A percentile compares a stretch with the other conserved stretches of the same genome.
Conservation (phyloP, 805 yeast genomes). For the Pichia ethanolica region DNA sequence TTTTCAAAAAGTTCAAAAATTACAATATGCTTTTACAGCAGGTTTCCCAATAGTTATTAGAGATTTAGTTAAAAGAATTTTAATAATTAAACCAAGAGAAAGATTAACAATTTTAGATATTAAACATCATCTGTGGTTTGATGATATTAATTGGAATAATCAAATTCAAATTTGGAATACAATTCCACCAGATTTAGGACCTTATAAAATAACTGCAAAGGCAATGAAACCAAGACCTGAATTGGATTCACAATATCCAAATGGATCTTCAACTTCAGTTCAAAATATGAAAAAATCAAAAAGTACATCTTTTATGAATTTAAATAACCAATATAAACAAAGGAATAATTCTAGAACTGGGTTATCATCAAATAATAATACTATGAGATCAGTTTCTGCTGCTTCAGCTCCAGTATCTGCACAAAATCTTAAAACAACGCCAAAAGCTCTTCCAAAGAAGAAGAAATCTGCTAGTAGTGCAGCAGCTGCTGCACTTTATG, state of each 20-base stretch:
- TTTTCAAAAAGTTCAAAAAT: constrained; percentile 72
- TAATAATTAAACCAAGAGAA: constrained; percentile 56
- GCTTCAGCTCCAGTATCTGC: neutral
- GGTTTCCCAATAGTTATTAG: constrained; percentile 71
- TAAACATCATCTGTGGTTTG: constrained; percentile 58
- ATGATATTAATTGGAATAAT: constrained; percentile 47
- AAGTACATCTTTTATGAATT: neutral
- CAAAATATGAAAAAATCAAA: constrained; percentile 6
- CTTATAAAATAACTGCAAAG: constrained; percentile 67
- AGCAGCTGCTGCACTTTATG: constrained; percentile 17
- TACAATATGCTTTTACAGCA: constrained; percentile 77
- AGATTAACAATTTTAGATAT: constrained; percentile 52
- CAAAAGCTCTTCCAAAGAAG: neutral
- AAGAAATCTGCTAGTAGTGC: constrained; percentile 14
- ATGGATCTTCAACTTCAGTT: constrained; percentile 7
- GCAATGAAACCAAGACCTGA: constrained; percentile 73
- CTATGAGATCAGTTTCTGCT: neutral
- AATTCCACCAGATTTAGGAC: constrained; percentile 58
- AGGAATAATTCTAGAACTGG: neutral
- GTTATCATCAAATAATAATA: neutral
- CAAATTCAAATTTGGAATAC: constrained; percentile 49
- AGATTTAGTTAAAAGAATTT: constrained; percentile 63
- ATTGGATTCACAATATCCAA: constrained; percentile 24
- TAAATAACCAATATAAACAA: neutral
- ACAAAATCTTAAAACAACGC: neutral